Evolutionary conservation across 2,329 filamentous ascomycete species (phyloP).

Genomic region (Penicillium sp.): DNA sequence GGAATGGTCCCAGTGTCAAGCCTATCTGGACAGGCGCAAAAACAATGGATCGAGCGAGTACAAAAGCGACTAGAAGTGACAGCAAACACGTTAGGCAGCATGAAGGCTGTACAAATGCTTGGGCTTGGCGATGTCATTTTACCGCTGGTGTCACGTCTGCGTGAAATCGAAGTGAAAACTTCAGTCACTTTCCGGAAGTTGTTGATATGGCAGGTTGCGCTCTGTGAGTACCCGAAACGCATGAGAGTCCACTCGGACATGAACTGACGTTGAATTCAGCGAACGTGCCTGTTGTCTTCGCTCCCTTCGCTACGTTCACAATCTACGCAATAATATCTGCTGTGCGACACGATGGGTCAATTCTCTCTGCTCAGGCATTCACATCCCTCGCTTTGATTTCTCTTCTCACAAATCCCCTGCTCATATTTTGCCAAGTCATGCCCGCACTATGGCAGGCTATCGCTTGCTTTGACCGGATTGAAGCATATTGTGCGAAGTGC

Average conservation of each 20-base stretch:
- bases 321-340: conserved; percentile 13
- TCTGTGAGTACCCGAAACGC: conserved; percentile 12
- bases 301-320: conserved; percentile 21
- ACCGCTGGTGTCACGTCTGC: conserved; percentile 7
- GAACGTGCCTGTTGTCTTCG: conserved; percentile 15
- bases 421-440: conserved; percentile 19
- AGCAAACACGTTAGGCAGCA: conserved; percentile 37
- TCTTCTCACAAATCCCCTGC: conserved; percentile 20
- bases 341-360: background rate
- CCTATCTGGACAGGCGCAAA: conserved; percentile 21
- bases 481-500: conserved; percentile 11
- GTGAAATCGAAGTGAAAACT: conserved; percentile 8
- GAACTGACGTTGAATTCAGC: conserved; percentile 12
- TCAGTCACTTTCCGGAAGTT: conserved; percentile 1
- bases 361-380: conserved; percentile 15
- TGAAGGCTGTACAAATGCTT: conserved; percentile 43
- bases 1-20: conserved; percentile 3
- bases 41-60: conserved; percentile 42
- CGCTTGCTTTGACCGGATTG: conserved; percentile 18
- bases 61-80: conserved; percentile 43
- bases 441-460: conserved; percentile 12
- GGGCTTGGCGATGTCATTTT: conserved; percentile 31
- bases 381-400: conserved; percentile 24
- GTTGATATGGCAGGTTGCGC: conserved; percentile 12
- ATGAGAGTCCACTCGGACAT: background rate